Evolutionary conservation across 208 protist genomes (phyloP).

Genomic region (Trypanosoma rangeli): DNA sequence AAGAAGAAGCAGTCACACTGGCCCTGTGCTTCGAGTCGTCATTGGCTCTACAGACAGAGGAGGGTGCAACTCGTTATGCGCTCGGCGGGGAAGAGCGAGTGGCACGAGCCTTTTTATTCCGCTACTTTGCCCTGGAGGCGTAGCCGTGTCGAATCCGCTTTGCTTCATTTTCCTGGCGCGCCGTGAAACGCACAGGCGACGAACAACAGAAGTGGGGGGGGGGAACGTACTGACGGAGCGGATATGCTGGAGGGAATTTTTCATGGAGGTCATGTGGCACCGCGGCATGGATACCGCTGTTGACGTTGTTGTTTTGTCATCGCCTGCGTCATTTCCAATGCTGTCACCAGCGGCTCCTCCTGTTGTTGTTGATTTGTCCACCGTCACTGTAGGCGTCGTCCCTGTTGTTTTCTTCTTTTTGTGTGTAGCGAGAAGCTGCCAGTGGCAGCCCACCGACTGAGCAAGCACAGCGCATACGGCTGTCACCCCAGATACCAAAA

Average conservation of each 20-base stretch:
- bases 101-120: conserved; percentile 13
- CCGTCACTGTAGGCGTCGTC: neutral
- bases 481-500: neutral
- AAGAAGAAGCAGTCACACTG: neutral
- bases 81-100: conserved; percentile 20
- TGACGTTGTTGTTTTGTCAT: no score
- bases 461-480: neutral
- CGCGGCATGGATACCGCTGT: no score
- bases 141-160: neutral
- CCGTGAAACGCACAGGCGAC: neutral
- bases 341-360: no score
- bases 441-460: neutral
- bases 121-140: conserved; percentile 16
- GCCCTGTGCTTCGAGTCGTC: neutral
- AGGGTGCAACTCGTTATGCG: conserved; percentile 3
- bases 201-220: neutral
- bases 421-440: neutral
- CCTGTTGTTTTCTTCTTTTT: conserved; percentile 4
- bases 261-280: no score
- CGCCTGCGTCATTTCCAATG: no score
- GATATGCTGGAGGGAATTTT: neutral
- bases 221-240: neutral
- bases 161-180: neutral
- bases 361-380: neutral
- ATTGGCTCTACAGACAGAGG: neutral